Conservation (phyloP, 2,329 filamentous ascomycete genomes). For the Cladosporium austrohemisphaericum region DNA sequence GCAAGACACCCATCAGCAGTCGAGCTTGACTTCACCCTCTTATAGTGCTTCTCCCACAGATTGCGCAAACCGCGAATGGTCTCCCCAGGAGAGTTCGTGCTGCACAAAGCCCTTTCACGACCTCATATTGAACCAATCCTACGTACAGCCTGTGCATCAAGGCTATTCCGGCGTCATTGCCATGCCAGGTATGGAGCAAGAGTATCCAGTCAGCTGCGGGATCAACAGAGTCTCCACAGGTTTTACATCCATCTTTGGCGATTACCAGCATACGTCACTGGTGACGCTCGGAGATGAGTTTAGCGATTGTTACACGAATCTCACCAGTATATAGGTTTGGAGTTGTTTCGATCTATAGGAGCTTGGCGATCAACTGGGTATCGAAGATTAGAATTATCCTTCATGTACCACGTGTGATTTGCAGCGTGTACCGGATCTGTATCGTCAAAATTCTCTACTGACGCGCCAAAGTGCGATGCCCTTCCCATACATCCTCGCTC, state of each 20-base stretch:
- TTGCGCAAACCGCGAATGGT: slow-evolving; percentile 50
- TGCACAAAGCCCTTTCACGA: slow-evolving; percentile 40
- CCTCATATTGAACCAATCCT: slow-evolving; percentile 49
- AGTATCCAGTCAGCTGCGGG: slow-evolving; percentile 58
- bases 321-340: too few species aligned
- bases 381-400: too few species aligned
- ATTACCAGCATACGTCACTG: too few species aligned
- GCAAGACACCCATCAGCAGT: slow-evolving; percentile 65
- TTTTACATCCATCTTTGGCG: slow-evolving; percentile 62
- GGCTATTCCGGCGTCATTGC: slow-evolving; percentile 39
- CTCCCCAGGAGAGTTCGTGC: slow-evolving; percentile 20
- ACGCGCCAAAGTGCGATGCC: too few species aligned
- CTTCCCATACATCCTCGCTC: too few species aligned
- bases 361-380: too few species aligned
- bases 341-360: too few species aligned
- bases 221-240: slow-evolving; percentile 65
- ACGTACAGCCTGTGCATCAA: slow-evolving; percentile 48
- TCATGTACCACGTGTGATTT: too few species aligned
- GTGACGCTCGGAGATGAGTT: too few species aligned
- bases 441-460: too few species aligned
- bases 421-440: too few species aligned
- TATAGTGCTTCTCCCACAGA: slow-evolving; percentile 64
- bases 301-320: too few species aligned
- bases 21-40: slow-evolving; percentile 68
- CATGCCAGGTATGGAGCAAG: slow-evolving; percentile 59